A percentile compares a stretch with the other conserved stretches of the same genome.
Conservation (phyloP, 2,329 filamentous ascomycete species). For the Aspergillus melleus region DNA sequence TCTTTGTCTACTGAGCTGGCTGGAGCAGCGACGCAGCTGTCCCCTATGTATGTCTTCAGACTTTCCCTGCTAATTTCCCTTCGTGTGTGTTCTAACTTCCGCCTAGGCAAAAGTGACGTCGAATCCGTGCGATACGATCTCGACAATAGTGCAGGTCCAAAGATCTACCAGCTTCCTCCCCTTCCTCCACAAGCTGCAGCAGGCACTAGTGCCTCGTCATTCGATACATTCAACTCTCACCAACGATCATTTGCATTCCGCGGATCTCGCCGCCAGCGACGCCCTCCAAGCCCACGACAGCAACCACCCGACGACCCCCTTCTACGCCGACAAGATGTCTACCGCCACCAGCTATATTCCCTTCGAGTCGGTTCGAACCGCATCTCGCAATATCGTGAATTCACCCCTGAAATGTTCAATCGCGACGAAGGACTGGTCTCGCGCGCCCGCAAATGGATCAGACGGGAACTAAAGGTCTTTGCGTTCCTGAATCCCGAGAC, state of each 20-base stretch:
- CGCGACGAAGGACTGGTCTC: conserved; percentile 67
- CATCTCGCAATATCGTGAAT: conserved; percentile 71
- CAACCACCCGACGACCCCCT: conserved; percentile 48
- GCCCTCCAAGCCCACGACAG: conserved; percentile 25
- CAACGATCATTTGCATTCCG: conserved; percentile 8
- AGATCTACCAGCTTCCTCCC: conserved; percentile 57
- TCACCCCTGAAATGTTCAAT: conserved; percentile 67
- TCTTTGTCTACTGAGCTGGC: conserved; percentile 78
- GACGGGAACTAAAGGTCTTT: conserved; percentile 82
- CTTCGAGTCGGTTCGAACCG: conserved; percentile 80
- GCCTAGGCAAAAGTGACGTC: conserved; percentile 53
- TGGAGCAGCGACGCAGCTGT: conserved; percentile 69
- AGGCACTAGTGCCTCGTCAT: conserved; percentile 12
- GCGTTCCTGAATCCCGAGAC: conserved; percentile 60
- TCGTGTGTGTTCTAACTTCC: background rate
- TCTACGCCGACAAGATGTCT: conserved; percentile 68
- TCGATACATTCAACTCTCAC: conserved; percentile 1
- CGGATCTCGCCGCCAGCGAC: conserved; percentile 21
- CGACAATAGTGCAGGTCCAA: conserved; percentile 52
- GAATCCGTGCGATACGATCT: conserved; percentile 67
- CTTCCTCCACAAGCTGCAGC: conserved; percentile 6
- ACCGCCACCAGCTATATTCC: conserved; percentile 70
- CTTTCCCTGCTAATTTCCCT: background rate
- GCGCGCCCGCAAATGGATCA: conserved; percentile 76
- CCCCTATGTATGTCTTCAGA: conserved; percentile 67